Conservation (phyloP, 805 yeast species). For the Peterozyma toletana region DNA sequence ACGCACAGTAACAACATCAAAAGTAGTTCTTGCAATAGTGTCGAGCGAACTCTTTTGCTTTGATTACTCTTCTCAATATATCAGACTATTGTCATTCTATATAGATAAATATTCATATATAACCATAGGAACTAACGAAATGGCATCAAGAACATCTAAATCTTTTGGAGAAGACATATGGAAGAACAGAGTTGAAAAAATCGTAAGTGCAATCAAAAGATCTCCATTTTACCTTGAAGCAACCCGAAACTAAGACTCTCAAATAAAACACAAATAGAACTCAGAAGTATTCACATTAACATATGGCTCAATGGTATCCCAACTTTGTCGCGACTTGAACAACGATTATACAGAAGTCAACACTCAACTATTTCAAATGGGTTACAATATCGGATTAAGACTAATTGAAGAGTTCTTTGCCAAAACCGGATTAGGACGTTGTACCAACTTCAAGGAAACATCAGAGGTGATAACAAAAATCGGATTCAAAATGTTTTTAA, state of each 20-base stretch:
- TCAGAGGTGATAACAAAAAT: constrained; percentile 80
- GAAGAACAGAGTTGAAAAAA: constrained; percentile 82
- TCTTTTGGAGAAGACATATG: constrained; percentile 81
- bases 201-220: constrained; percentile 37
- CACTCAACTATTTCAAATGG: constrained; percentile 83
- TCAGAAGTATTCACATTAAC: constrained; percentile 92
- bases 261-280: constrained; percentile 35
- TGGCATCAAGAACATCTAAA: constrained; percentile 28
- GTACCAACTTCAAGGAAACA: constrained; percentile 73
- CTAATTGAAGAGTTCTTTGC: constrained; percentile 91
- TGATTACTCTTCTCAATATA: too few species aligned
- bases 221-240: neutral
- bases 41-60: too few species aligned
- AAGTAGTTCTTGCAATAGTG: too few species aligned
- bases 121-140: neutral
- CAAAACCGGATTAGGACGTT: constrained; percentile 77
- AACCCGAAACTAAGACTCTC: constrained; percentile 6
- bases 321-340: constrained; percentile 76
- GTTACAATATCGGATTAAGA: constrained; percentile 88
- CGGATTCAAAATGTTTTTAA: constrained; percentile 86
- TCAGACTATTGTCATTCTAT: too few species aligned
- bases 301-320: constrained; percentile 90
- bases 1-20: too few species aligned
- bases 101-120: too few species aligned
- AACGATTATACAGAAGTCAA: constrained; percentile 76